A percentile compares a stretch with the other conserved stretches of the same genome.
Conservation (phyloP, 1,139 yeast genomes). For the Debaryomycetaceae sp. region DNA sequence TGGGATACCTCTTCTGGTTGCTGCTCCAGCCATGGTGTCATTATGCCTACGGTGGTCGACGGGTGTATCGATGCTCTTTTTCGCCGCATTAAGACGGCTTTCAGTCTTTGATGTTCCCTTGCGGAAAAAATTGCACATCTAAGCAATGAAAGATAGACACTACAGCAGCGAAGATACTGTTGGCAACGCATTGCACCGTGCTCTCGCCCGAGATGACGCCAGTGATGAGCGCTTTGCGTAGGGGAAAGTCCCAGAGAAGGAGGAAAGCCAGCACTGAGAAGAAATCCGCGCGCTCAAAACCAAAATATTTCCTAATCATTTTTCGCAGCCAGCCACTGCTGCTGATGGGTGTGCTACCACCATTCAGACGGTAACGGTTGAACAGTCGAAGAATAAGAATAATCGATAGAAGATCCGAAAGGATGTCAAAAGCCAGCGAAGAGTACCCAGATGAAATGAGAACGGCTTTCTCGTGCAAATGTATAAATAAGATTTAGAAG, state of each 20-base stretch:
- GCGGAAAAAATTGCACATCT: no score
- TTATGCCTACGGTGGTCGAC: no score
- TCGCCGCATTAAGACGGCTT: no score
- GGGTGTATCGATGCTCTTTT: no score
- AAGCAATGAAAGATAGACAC: no score
- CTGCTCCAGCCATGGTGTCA: no score
- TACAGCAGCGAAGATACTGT: no score
- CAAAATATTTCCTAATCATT: not conserved
- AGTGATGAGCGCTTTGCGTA: no score
- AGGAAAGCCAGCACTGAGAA: not conserved
- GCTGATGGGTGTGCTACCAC: not conserved
- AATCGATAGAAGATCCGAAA: not conserved
- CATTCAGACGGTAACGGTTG: not conserved
- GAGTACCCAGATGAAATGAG: not conserved
- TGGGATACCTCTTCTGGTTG: no score
- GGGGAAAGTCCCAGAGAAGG: not conserved
- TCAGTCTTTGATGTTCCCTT: no score
- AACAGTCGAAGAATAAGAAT: not conserved
- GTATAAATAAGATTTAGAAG: not conserved
- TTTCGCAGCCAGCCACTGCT: slow-evolving; percentile 19
- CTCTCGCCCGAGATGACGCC: no score
- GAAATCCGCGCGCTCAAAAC: not conserved
- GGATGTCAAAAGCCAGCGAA: not conserved
- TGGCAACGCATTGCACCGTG: no score
- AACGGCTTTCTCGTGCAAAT: not conserved